These are phyloP conservation scores for Suillus fuscotomentosus DNA, from an alignment of 768 basidiomycete species.

Conservation along the genomic window DNA sequence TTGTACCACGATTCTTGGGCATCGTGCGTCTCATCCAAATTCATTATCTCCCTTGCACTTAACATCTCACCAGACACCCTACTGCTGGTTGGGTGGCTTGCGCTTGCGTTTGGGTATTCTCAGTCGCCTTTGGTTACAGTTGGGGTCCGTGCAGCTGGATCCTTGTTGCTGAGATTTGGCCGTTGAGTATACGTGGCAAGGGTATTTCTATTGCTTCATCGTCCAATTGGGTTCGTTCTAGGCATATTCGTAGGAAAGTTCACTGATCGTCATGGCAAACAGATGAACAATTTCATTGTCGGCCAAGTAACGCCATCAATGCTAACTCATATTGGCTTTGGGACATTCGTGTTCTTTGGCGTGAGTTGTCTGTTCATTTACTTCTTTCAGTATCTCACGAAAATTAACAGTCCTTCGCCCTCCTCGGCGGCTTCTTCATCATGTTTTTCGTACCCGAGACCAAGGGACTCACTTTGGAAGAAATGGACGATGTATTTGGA, in stretches of 20 bases:
- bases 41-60: background rate
- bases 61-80: slow-evolving; percentile 27
- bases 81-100: slow-evolving; percentile 72
- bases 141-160: slow-evolving; percentile 85
- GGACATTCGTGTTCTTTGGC: slow-evolving; percentile 79
- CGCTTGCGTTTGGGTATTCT: slow-evolving; percentile 71
- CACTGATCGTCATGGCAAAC: slow-evolving; percentile 7
- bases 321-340: slow-evolving; percentile 61
- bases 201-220: slow-evolving; percentile 74
- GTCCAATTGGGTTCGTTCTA: slow-evolving; percentile 61
- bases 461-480: slow-evolving; percentile 70
- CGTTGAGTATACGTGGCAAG: slow-evolving; percentile 70
- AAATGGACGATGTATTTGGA: slow-evolving; percentile 80
- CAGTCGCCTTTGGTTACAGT: slow-evolving; percentile 71
- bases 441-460: slow-evolving; percentile 72
- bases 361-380: slow-evolving; percentile 31
- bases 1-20: slow-evolving; percentile 57
- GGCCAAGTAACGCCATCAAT: slow-evolving; percentile 65
- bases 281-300: slow-evolving; percentile 77
- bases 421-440: slow-evolving; percentile 67
- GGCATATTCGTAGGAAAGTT: background rate
- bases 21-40: slow-evolving; percentile 31
- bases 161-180: slow-evolving; percentile 73
- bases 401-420: slow-evolving; percentile 53
- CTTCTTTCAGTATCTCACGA: slow-evolving; percentile 1